Conservation (phyloP, 768 basidiomycete species). For the Pisolithus microcarpus region DNA sequence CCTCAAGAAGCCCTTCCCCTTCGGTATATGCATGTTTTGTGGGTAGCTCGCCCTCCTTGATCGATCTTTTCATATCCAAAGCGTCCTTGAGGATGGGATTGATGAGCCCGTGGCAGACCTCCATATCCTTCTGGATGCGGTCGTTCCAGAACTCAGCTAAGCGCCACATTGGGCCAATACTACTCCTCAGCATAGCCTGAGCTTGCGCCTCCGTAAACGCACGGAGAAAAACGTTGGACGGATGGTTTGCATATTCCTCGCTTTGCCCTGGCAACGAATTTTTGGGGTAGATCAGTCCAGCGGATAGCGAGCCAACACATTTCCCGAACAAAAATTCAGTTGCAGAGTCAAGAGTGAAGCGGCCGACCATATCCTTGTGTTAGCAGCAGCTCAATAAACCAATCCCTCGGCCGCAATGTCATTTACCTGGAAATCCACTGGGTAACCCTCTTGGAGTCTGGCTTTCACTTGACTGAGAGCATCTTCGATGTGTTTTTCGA, state of each 20-base stretch:
- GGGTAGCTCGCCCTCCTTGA: slow-evolving; percentile 16
- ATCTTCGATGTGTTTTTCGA: slow-evolving; percentile 43
- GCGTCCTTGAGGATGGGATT: slow-evolving; percentile 47
- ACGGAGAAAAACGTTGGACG: slow-evolving; percentile 36
- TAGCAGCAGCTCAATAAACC: neutral
- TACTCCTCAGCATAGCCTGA: slow-evolving; percentile 31
- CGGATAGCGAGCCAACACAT: slow-evolving; percentile 40
- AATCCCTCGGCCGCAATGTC: neutral
- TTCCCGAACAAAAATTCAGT: slow-evolving; percentile 52
- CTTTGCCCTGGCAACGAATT: slow-evolving; percentile 10
- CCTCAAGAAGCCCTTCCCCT: slow-evolving; percentile 12
- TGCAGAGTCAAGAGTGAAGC: slow-evolving; percentile 56
- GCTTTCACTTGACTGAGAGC: slow-evolving; percentile 37
- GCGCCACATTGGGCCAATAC: slow-evolving; percentile 44
- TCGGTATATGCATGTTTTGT: slow-evolving; percentile 2
- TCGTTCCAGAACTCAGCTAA: slow-evolving; percentile 48
- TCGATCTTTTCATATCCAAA: slow-evolving; percentile 30
- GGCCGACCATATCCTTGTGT: slow-evolving; percentile 41
- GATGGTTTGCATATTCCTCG: slow-evolving; percentile 19
- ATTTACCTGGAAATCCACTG: slow-evolving; percentile 50
- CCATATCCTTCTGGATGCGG: slow-evolving; percentile 38
- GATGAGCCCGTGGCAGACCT: slow-evolving; percentile 43
- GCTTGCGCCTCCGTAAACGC: slow-evolving; percentile 48
- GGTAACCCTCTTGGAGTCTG: slow-evolving; percentile 38
- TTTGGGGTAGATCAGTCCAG: slow-evolving; percentile 42